Percentiles rank a stretch among this genome's conserved stretches.
Evolutionary conservation across 192 early-diverging fungal genomes (phyloP).

Genomic region (Geranomyces michiganensis): DNA sequence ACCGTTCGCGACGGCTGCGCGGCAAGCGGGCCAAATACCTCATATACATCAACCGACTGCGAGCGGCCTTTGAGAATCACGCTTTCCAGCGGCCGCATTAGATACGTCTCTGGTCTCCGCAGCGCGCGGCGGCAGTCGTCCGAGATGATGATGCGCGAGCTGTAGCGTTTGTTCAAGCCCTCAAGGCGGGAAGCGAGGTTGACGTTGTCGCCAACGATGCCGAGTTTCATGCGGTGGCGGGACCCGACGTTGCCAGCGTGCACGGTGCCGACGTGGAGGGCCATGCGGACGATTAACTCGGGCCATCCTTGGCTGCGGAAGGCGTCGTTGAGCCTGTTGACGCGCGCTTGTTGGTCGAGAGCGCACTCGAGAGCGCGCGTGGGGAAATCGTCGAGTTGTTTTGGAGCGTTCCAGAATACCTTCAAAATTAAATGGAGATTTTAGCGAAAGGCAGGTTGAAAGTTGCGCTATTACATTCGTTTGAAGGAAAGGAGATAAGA

Average conservation of each 20-base stretch:
- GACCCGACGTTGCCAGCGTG: constrained; percentile 9
- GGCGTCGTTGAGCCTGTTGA: not conserved
- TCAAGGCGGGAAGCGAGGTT: constrained; percentile 9
- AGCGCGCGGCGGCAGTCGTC: not conserved
- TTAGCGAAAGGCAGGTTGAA: no score
- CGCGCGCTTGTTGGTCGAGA: constrained; percentile 9
- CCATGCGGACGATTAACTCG: constrained; percentile 5
- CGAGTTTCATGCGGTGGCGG: constrained; percentile 7
- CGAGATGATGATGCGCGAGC: constrained; percentile 1
- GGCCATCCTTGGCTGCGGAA: constrained; percentile 15
- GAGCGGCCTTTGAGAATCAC: not conserved
- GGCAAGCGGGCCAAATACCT: not conserved
- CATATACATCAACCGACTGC: constrained; percentile 9
- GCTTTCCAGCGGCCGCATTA: constrained; percentile 9
- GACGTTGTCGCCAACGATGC: constrained; percentile 15
- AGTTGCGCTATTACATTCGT: no score
- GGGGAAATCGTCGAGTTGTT: constrained; percentile 2
- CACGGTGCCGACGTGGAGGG: constrained; percentile 5
- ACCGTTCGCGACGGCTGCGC: not conserved
- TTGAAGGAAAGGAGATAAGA: no score
- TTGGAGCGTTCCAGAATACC: constrained; percentile 10
- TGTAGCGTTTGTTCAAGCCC: constrained; percentile 10
- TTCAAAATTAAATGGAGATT: not conserved
- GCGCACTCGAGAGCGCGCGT: constrained; percentile 1
- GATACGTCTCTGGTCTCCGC: not conserved